Conservation (phyloP, 1,284 basidiomycete genomes). For the Cryptococcus floricola region DNA sequence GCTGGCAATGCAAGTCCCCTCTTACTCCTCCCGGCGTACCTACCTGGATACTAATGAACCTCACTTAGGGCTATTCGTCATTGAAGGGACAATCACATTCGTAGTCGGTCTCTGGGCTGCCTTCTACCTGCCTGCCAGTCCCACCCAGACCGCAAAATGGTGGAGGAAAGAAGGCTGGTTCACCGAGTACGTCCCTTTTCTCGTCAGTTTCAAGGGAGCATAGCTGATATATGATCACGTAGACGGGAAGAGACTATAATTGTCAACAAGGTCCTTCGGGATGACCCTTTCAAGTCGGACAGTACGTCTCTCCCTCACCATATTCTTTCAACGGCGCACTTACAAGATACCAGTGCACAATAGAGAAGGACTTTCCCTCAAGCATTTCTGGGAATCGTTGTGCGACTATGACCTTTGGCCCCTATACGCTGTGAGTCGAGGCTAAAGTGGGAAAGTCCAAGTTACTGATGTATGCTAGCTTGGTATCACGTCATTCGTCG, state of each 20-base stretch:
- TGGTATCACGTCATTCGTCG: constrained; percentile 27
- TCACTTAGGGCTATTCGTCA: constrained; percentile 12
- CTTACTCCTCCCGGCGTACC: too few relatives aligned
- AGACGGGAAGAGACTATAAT: constrained; percentile 51
- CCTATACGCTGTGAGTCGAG: constrained; percentile 15
- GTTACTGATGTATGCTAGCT: constrained; percentile 7
- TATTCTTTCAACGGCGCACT: too few relatives aligned
- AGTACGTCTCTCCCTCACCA: neutral
- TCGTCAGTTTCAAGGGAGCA: constrained; percentile 33
- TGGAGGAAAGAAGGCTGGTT: constrained; percentile 47
- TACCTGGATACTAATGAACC: too few relatives aligned
- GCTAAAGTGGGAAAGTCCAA: constrained; percentile 12
- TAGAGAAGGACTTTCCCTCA: constrained; percentile 59
- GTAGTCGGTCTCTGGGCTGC: constrained; percentile 42
- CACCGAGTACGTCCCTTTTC: constrained; percentile 36
- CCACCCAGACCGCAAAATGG: constrained; percentile 39
- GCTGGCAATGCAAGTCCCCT: constrained; percentile 32
- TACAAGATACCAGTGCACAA: constrained; percentile 58
- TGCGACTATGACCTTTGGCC: constrained; percentile 58
- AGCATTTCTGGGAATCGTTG: constrained; percentile 57
- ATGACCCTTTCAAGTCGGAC: constrained; percentile 26
- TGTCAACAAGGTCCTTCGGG: constrained; percentile 43
- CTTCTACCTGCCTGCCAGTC: constrained; percentile 42
- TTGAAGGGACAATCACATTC: constrained; percentile 25
- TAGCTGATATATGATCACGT: constrained; percentile 45